Evolutionary conservation across 139 green algal genomes (phyloP), one percentile per base, ranked within the genome.

Genomic region (Closterium sp.): DNA sequence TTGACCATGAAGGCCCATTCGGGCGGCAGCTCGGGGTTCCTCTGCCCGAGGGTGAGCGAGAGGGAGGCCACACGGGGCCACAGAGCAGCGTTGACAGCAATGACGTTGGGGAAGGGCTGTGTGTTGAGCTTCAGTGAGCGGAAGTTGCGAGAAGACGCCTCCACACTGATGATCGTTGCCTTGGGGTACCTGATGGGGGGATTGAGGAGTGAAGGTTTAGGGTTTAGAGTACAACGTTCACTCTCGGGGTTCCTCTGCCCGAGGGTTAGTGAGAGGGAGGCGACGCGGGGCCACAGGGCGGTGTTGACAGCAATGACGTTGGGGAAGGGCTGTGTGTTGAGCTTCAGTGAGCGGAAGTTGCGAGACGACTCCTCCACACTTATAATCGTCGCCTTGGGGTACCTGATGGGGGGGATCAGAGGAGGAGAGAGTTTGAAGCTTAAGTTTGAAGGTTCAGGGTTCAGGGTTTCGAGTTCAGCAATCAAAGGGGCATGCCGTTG

Each of bases 1-100:
- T 30, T 87, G n/a, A 31, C 85, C 85, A 87, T 34, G 86, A 88
- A 92, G 31, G 88, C 91, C 91, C 91, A 93, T 21, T 93, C 91
- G n/a, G 32, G 31, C 19, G 31, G 87, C 22, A 91, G 34, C 24
- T 85, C 62, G 6, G 88, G 91, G 91, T 92, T 92, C 31, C 86
- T 89, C 9, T 89, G 27, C 13, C 88, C 88, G 9, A 38, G 30
- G 27, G 89, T 73, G 27, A 93, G 31, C 28, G 86, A 28, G 21
- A 93, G 87, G 27, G 87, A 50, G 19, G 91, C 62, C 4, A 92
- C n/a, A 7, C n/a, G 42, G 34, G 34, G 38, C 91, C 91, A 93
- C 9, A 93, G 42, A 4, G 91, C 91, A 4, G 91, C 91, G n/a
- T 93, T 91, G 50, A 93, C 87, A 11, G 91, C 38, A 10, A 92